A percentile compares a stretch with the other conserved stretches of the same genome.
phyloP scores from a whole-genome alignment of 2,329 filamentous ascomycete genomes.

The Conoideocrella luteorostrata region DNA sequence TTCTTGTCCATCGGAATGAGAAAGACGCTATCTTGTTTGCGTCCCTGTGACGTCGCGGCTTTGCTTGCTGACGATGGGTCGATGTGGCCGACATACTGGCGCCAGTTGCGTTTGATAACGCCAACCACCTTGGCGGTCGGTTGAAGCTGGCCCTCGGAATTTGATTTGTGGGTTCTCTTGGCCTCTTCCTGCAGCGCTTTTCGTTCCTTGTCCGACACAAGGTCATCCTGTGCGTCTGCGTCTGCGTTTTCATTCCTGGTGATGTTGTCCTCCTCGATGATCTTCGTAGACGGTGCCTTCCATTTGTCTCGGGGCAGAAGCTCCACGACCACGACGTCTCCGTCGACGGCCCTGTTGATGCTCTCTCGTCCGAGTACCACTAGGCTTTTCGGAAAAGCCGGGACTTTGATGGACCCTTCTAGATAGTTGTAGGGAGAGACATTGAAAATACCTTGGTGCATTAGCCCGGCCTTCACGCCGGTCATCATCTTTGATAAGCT shows the following conservation, averaged over 20 bases:
- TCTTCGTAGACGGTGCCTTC: slow-evolving; percentile 93
- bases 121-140: slow-evolving; percentile 91
- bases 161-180: slow-evolving; percentile 72
- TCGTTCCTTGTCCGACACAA: slow-evolving; percentile 85
- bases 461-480: slow-evolving; percentile 75
- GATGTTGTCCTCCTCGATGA: slow-evolving; percentile 87
- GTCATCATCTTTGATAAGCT: slow-evolving; percentile 91
- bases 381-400: slow-evolving; percentile 82
- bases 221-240: slow-evolving; percentile 63
- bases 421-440: slow-evolving; percentile 98
- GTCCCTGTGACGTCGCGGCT: slow-evolving; percentile 65
- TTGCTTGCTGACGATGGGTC: slow-evolving; percentile 78
- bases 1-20: slow-evolving; percentile 97
- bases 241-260: slow-evolving; percentile 94
- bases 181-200: slow-evolving; percentile 87
- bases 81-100: slow-evolving; percentile 94
- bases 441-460: slow-evolving; percentile 94
- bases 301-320: slow-evolving; percentile 90
- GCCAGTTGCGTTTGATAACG: slow-evolving; percentile 91
- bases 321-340: slow-evolving; percentile 89
- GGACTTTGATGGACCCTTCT: slow-evolving; percentile 84
- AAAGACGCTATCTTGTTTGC: slow-evolving; percentile 88
- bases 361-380: slow-evolving; percentile 88
- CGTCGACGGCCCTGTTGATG: slow-evolving; percentile 89
- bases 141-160: slow-evolving; percentile 69